phyloP scores from a whole-genome alignment of 768 basidiomycete species.

The Leccinellum albellum region DNA sequence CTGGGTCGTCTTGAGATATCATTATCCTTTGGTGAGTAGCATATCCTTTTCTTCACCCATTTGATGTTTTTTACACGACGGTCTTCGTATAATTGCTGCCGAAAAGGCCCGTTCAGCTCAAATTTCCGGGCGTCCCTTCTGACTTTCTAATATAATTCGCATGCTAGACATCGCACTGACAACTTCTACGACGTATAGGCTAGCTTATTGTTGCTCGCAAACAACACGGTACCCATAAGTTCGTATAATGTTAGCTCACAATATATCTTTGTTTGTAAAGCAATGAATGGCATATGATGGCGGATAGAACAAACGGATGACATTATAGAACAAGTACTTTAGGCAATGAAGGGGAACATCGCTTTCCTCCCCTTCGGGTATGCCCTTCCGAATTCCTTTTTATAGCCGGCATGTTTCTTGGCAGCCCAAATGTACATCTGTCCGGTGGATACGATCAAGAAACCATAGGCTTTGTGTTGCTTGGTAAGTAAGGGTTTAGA shows the following conservation, averaged over 20 bases:
- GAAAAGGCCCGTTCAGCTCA: slow-evolving; percentile 88
- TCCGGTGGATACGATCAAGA: slow-evolving; percentile 53
- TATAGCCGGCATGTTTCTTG: slow-evolving; percentile 88
- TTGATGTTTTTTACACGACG: slow-evolving; percentile 26
- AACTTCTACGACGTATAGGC: background rate
- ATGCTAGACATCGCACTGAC: background rate
- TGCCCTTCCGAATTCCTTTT: slow-evolving; percentile 87
- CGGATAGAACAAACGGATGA: background rate
- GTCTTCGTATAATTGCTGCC: slow-evolving; percentile 78
- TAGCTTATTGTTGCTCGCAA: background rate
- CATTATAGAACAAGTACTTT: background rate
- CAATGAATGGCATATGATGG: background rate
- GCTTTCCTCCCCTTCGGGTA: slow-evolving; percentile 74
- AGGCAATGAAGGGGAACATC: slow-evolving; percentile 64
- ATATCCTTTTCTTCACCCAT: no score
- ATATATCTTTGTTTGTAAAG: background rate
- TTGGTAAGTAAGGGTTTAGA: background rate
- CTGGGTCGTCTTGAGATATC: no score
- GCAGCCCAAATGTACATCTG: slow-evolving; percentile 86
- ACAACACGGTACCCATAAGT: background rate
- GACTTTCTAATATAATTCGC: slow-evolving; percentile 33
- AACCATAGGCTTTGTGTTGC: slow-evolving; percentile 52
- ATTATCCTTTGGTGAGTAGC: background rate
- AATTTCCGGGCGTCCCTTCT: slow-evolving; percentile 67
- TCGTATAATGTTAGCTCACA: background rate